Evolutionary conservation across 1,284 basidiomycete genomes (phyloP).

Genomic region (Cutaneotrichosporon sp.): DNA sequence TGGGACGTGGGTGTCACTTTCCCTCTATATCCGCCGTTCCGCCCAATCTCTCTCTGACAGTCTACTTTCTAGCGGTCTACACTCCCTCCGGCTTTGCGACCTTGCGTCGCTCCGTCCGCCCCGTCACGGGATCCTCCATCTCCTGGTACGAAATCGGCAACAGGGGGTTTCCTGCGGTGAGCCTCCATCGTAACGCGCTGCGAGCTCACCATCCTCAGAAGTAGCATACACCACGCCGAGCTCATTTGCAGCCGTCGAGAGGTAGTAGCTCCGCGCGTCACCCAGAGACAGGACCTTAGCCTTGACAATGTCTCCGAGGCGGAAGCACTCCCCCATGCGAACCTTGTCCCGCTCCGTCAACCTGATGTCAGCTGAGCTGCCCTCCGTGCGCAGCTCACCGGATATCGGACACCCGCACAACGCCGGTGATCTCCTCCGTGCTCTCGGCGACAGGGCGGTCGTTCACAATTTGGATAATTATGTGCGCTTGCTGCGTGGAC

Average conservation of each 20-base stretch:
- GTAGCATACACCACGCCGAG: conserved; percentile 59
- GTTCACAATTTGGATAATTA: conserved; percentile 86
- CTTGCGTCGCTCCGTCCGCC: conserved; percentile 44
- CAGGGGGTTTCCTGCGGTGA: conserved; percentile 38
- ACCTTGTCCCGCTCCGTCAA: conserved; percentile 88
- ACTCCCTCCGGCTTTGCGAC: conserved; percentile 49
- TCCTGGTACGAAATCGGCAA: conserved; percentile 48
- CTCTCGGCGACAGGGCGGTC: conserved; percentile 71
- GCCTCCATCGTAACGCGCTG: background rate
- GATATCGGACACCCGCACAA: conserved; percentile 89
- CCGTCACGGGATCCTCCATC: conserved; percentile 49
- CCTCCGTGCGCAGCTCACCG: conserved; percentile 43
- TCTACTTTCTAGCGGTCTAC: conserved; percentile 1
- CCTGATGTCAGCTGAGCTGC: conserved; percentile 23
- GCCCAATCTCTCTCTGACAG: too few species aligned
- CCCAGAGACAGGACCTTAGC: conserved; percentile 86
- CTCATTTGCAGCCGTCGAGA: conserved; percentile 90
- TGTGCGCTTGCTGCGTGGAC: conserved; percentile 76
- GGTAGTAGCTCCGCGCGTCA: conserved; percentile 88
- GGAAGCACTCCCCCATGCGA: conserved; percentile 89
- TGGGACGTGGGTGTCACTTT: too few species aligned
- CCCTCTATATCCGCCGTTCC: too few species aligned
- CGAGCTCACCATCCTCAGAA: conserved; percentile 43
- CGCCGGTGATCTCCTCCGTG: conserved; percentile 89
- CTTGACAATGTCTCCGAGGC: conserved; percentile 91